Base-by-base conservation (phyloP, 768 basidiomycete species). In the Naganishia vishniacii region DNA sequence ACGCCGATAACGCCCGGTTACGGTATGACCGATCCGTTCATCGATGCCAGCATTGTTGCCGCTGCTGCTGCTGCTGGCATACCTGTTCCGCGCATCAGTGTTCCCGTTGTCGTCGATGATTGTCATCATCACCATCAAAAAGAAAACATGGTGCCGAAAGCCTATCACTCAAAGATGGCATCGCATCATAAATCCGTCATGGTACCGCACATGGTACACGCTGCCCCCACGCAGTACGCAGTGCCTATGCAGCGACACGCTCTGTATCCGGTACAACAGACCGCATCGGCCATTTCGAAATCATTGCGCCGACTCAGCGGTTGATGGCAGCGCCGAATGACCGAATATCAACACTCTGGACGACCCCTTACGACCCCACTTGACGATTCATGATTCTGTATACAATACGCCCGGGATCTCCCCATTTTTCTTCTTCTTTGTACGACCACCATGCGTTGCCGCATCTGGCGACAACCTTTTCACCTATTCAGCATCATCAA, bases 1-100 rank as follows among this genome's bases (percentile, higher is more conserved):
- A 77, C 75, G 16, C 75, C 75, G 18, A 72, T 75, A 68, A 76
- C 75, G 29, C 75, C 75, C 32, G 63, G 70, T 23, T 67, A 71
- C 58, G 37, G 65, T 4, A 34, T 60, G 25, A 46, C 59, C 13
- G 59, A 60, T 47, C 59, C 59, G 7, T 60, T 60, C 42, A 47
- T 45, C n/a, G 45, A 45, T 18, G 56, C 49, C 56, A 58, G 34
- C 16, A 59, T 58, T 44, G 59, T 68, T 44, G 67, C 70, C 42
- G 61, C 67, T 48, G 70, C 69, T 45, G 70, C 71, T 1, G 70
- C 73, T 68, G 48, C 61, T 48, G 65, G 47, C 11, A 42, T 41
- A 13, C 11, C 58, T 16, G 37, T 40, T 25, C 62, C 48, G 13
- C 48, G n/a, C 18, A 32, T 61, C 49, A 34, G 28, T 26, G 51